phyloP scores from a whole-genome alignment of 225 moss, liverwort and hornwort species.

The Thuidium tamariscinum region DNA sequence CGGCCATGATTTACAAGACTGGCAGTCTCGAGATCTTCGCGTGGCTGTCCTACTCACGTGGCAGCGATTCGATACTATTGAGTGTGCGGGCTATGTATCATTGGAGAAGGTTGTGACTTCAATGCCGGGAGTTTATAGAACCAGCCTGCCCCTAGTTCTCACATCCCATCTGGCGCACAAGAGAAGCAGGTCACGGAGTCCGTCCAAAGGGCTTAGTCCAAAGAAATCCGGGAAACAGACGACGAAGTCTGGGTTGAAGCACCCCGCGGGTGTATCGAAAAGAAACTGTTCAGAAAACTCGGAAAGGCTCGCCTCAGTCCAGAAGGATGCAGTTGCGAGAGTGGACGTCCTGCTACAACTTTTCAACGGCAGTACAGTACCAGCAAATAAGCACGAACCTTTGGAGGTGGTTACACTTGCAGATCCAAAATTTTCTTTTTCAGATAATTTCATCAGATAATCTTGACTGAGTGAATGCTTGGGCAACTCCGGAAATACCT shows the following conservation, averaged over 20 bases:
- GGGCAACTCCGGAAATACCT: not conserved
- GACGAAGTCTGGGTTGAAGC: not conserved
- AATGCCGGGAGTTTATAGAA: slow-evolving; percentile 16
- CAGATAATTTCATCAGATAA: not conserved
- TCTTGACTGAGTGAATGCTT: not conserved
- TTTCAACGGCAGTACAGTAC: not conserved
- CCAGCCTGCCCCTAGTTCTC: slow-evolving; percentile 6
- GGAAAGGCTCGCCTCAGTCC: not conserved
- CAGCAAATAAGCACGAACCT: not conserved
- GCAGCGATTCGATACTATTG: slow-evolving; percentile 9
- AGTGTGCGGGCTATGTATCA: slow-evolving; percentile 15
- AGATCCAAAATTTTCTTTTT: not conserved
- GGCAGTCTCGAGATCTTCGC: slow-evolving; percentile 8
- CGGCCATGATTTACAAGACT: not conserved
- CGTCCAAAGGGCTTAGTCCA: not conserved
- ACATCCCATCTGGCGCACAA: not conserved
- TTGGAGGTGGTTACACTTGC: not conserved
- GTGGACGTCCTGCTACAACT: slow-evolving; percentile 12
- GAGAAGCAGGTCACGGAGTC: slow-evolving; percentile 1
- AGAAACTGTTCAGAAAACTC: not conserved
- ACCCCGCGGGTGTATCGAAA: not conserved
- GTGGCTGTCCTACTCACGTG: slow-evolving; percentile 16
- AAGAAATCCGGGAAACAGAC: not conserved
- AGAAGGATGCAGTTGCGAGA: slow-evolving; percentile 9
- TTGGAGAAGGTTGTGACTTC: slow-evolving; percentile 25